A percentile compares a stretch with the other conserved stretches of the same genome.
Evolutionary conservation across 441 rosid species (phyloP).

Genomic region (Syzygium syzygioides): DNA sequence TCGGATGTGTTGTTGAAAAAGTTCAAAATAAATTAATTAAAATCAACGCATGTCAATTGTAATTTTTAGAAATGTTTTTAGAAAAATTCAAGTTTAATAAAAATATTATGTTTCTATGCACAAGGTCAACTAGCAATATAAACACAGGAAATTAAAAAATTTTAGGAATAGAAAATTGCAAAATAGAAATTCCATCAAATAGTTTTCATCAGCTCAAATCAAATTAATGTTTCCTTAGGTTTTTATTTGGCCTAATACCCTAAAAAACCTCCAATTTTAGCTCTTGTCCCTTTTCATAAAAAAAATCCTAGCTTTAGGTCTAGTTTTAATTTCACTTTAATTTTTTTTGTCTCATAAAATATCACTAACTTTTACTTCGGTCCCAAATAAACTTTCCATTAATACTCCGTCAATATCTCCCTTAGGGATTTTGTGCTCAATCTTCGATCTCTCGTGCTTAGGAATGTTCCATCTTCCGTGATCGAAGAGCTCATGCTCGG

Average conservation of each 20-base stretch:
- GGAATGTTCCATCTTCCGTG: too few species aligned
- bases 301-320: too few species aligned
- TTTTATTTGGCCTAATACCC: fast-evolving
- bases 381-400: too few species aligned
- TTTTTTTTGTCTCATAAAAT: too few species aligned
- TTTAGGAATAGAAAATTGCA: not conserved
- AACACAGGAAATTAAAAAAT: not conserved
- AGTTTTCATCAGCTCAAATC: not conserved
- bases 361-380: too few species aligned
- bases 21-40: not conserved
- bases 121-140: not conserved
- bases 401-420: too few species aligned
- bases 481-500: too few species aligned
- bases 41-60: not conserved
- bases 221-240: not conserved
- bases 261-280: too few species aligned
- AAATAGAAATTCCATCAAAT: not conserved
- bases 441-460: too few species aligned
- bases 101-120: not conserved
- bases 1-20: not conserved
- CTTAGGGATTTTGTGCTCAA: too few species aligned
- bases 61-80: not conserved
- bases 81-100: not conserved
- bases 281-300: too few species aligned
- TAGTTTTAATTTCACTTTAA: too few species aligned